Evolutionary conservation across 2,329 filamentous ascomycete species (phyloP).

Genomic region (Zymoseptoria passerinii): DNA sequence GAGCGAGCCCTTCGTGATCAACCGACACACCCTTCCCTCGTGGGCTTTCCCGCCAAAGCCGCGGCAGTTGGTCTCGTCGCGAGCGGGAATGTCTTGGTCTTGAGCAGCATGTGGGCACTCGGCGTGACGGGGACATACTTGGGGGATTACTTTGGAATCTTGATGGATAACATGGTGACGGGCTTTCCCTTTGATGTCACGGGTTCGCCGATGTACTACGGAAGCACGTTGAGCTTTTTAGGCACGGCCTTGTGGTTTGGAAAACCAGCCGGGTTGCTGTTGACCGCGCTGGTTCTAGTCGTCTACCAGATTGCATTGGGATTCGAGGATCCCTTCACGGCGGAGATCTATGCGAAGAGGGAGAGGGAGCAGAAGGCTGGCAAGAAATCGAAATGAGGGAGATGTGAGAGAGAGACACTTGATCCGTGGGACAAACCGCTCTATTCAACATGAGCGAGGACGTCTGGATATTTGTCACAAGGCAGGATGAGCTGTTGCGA

Average conservation of each 20-base stretch:
- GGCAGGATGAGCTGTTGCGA: neutral
- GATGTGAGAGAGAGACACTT: neutral
- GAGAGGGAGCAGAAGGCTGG: slow-evolving; percentile 44
- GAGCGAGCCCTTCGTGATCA: slow-evolving; percentile 70
- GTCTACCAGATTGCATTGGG: slow-evolving; percentile 73
- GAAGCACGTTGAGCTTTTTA: slow-evolving; percentile 84
- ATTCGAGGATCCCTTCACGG: slow-evolving; percentile 93
- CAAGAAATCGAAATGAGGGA: slow-evolving; percentile 10
- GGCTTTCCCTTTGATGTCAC: slow-evolving; percentile 94
- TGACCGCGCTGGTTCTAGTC: slow-evolving; percentile 66
- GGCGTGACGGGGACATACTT: slow-evolving; percentile 94
- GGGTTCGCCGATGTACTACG: slow-evolving; percentile 91
- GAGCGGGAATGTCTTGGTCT: slow-evolving; percentile 71
- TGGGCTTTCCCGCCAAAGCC: slow-evolving; percentile 50
- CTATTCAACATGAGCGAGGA: slow-evolving; percentile 28
- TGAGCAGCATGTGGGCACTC: slow-evolving; percentile 83
- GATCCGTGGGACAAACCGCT: slow-evolving; percentile 18
- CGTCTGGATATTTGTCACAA: neutral
- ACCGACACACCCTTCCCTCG: slow-evolving; percentile 66
- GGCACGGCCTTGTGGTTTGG: slow-evolving; percentile 77
- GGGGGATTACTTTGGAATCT: slow-evolving; percentile 96
- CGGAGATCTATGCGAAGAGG: slow-evolving; percentile 83
- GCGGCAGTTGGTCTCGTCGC: slow-evolving; percentile 64
- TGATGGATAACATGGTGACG: slow-evolving; percentile 92
- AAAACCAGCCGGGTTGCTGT: slow-evolving; percentile 73